Base-by-base conservation (phyloP, 148 eudicot species). In the Rhododendron vialii region DNA sequence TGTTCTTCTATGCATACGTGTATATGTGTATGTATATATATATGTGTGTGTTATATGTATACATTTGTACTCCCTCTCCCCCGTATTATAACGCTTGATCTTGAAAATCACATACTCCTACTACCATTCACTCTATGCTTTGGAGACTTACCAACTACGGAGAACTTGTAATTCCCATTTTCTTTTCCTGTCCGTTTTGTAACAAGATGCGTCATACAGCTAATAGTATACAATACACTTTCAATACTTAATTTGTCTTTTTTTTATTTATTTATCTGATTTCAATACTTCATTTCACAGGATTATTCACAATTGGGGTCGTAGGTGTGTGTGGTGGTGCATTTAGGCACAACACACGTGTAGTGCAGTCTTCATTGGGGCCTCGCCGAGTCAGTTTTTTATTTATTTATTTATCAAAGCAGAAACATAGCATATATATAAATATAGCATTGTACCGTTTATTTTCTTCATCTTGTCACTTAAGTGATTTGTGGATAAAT, bases 151-250 rank as follows among this genome's bases (percentile, higher is more conserved):
- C 24, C 5, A 38, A 3, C 86, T 89, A 35, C 87, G 90, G 18
- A 85, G 88, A 51, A 88, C 36, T 86, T 86, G 86, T 89, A 86
- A 85, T 22, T 83, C 87, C 84, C 87, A 30, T 73, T 50, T 51
- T 75, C 14, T n/a, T 8, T 83, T 83, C 61, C 55, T 4, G 26
- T 12, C 3, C 4, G 38, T 63, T 55, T 55, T 55, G 36, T 84
- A 33, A 75, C 30, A 71, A 17, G 77, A 50, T 59, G 17, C 67
- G 61, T 78, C 50, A 26, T 36, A 53, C 76, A 73, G 81, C n/a
- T 43, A 71, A 2, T 20, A 78, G 20, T 14, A 71, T n/a, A 84
- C 47, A 51, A 15, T 75, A 24, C 15, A 28, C 3, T 24, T 9
- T 47, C 50, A 47, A 8, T 47, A 14, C 57, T 11, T 51, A 13